phyloP scores from a whole-genome alignment of 495 filamentous ascomycete species.

The Evernia prunastri region DNA sequence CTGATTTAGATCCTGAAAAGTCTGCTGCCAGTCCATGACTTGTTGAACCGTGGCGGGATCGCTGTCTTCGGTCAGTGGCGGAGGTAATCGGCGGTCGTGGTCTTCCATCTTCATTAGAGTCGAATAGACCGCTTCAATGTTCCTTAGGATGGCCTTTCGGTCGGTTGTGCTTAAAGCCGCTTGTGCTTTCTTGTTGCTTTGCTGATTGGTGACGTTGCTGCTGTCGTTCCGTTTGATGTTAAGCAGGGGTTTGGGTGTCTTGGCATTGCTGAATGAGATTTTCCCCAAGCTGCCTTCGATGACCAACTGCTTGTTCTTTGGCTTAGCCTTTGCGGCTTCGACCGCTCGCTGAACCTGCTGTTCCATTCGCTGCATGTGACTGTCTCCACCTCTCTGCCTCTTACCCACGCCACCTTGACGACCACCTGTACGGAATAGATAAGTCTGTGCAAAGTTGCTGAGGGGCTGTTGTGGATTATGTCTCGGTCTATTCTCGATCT shows the following conservation, averaged over 20 bases:
- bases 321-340: constrained; percentile 91
- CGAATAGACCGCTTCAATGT: constrained; percentile 81
- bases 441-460: constrained; percentile 95
- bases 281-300: constrained; percentile 98
- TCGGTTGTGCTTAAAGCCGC: constrained; percentile 50
- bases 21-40: constrained; percentile 62
- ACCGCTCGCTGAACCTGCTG: constrained; percentile 97
- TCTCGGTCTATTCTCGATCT: constrained; percentile 80
- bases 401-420: constrained; percentile 60
- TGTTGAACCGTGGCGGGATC: constrained; percentile 57
- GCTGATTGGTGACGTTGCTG: constrained; percentile 43
- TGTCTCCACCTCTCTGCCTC: constrained; percentile 75
- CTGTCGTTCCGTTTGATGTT: constrained; percentile 90
- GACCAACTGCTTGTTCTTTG: constrained; percentile 96
- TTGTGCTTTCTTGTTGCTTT: constrained; percentile 39
- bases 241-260: constrained; percentile 87
- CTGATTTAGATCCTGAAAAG: constrained; percentile 64
- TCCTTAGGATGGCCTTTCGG: constrained; percentile 71
- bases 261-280: constrained; percentile 97
- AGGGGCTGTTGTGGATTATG: constrained; percentile 86
- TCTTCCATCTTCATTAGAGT: constrained; percentile 91
- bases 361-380: constrained; percentile 98
- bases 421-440: constrained; percentile 85
- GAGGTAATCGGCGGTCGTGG: constrained; percentile 82
- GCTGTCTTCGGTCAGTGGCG: constrained; percentile 52